These are phyloP conservation scores for Ophiostoma pallidulum DNA, from an alignment of 2,329 filamentous ascomycete species.

Conservation along the genomic window DNA sequence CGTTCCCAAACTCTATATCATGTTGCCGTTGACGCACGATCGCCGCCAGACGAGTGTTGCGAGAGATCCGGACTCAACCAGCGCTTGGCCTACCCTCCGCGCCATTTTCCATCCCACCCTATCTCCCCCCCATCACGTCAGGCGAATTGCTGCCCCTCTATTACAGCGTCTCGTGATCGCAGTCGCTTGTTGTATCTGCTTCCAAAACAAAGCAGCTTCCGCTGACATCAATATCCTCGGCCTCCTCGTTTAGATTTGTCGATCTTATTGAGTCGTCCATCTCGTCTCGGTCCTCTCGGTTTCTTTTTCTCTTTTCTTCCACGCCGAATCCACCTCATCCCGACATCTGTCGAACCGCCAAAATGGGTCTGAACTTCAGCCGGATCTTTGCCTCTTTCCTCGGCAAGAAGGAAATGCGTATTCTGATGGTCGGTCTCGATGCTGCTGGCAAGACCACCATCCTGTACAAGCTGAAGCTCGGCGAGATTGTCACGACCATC, in stretches of 20 bases:
- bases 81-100: too few species aligned
- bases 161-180: constrained; percentile 6
- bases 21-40: not conserved
- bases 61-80: too few species aligned
- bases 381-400: constrained; percentile 94
- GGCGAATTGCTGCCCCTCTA: too few species aligned
- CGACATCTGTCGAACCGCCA: constrained; percentile 41
- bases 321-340: not conserved
- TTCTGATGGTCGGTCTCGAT: constrained; percentile 99
- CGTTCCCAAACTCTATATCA: not conserved
- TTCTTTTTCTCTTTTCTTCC: not conserved
- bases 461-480: constrained; percentile 99
- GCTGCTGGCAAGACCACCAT: constrained; percentile 99
- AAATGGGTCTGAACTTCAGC: constrained; percentile 96
- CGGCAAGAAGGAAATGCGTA: constrained; percentile 99
- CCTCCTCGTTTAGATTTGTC: not conserved
- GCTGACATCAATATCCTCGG: constrained; percentile 2
- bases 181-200: not conserved
- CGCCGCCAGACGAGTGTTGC: not conserved
- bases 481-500: constrained; percentile 98
- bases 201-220: not conserved
- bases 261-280: constrained; percentile 5
- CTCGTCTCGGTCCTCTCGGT: not conserved
- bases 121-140: too few species aligned
- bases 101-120: too few species aligned